Base-by-base conservation (phyloP, 257 asterid species). In the Ligustrum vulgare region DNA sequence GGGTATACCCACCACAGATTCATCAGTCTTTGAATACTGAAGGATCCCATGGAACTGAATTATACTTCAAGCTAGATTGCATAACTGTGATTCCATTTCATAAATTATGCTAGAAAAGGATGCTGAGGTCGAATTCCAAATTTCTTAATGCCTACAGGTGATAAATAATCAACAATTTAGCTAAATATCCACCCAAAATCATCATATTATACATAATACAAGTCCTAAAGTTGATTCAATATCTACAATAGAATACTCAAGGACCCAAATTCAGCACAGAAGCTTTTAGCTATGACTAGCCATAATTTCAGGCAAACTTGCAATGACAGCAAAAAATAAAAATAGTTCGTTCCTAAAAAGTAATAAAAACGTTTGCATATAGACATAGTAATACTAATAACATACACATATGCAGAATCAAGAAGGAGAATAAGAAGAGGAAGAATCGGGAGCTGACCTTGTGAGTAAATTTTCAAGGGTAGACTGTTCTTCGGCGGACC, bases 401-500 rank as follows among this genome's bases (percentile, higher is more conserved):
- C n/a, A 25, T 36, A 71, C 25, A 16, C 28, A 67, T 32, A 54
- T 62, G 9, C 73, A 10, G 39, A 67, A 41, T 63, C 8, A 74
- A 41, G 2, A 20, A 25, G 20, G 31, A 28, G 31, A 28, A 28
- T 28, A 28, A 2, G 2, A 74, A 22, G 5, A 39, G 5, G 69
- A 28, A 28, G 49, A 58, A 22, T 72, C 13, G 36, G 39, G 67
- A 66, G 18, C 96, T 80, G n/a, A 93, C 98, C 84, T 88, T 75
- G 78, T 56, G 36, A 90, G 91, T 75, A 91, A 90, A 47, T 89
- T 97, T 76, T 93, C 96, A 69, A 93, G 87, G 45, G 81, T 83
- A 12, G 96, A 89, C 82, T 91, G 96, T 80, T 93, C 98, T 15
- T 89, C 96, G 3, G 88, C 64, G 23, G 96, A 84, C 98, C 98